Percentiles rank a stretch among this genome's conserved stretches.
phyloP scores from a whole-genome alignment of 345 rosid genomes.

The Camelina neglecta region DNA sequence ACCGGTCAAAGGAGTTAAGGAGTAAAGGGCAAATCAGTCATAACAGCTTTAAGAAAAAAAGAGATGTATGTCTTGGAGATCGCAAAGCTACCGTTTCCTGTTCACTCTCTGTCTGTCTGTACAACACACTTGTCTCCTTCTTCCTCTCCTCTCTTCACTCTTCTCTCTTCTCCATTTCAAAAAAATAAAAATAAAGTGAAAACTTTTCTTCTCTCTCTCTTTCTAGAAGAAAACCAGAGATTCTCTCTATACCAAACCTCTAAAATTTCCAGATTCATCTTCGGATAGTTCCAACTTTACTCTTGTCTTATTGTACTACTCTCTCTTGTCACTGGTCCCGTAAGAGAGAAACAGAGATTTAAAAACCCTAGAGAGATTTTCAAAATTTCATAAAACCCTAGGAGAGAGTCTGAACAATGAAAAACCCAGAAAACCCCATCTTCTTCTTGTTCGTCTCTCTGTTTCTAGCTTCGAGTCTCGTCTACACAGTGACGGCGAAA shows the following conservation, averaged over 20 bases:
- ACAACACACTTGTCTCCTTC: slow-evolving; percentile 45
- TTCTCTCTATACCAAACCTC: slow-evolving; percentile 5
- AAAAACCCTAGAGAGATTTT: neutral
- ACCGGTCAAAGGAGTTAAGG: neutral
- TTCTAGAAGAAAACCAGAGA: slow-evolving; percentile 26
- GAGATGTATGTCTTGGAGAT: slow-evolving; percentile 39
- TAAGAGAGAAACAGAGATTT: neutral
- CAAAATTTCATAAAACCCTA: slow-evolving; percentile 33
- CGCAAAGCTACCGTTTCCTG: slow-evolving; percentile 42
- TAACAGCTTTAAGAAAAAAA: neutral
- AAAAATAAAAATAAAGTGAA: slow-evolving; percentile 14
- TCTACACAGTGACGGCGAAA: slow-evolving; percentile 52
- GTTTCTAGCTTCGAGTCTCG: slow-evolving; percentile 44
- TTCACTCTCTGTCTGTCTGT: slow-evolving; percentile 36
- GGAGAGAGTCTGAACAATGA: slow-evolving; percentile 39
- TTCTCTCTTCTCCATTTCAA: slow-evolving; percentile 37
- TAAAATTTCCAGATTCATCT: slow-evolving; percentile 4
- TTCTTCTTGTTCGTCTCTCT: slow-evolving; percentile 18
- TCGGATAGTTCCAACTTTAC: neutral
- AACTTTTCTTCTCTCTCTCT: slow-evolving; percentile 19
- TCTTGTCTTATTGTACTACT: slow-evolving; percentile 5
- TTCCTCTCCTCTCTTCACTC: slow-evolving; percentile 25
- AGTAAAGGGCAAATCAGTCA: slow-evolving; percentile 38
- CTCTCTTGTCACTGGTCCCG: neutral
- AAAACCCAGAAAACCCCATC: slow-evolving; percentile 36